Conservation (phyloP, 2,329 filamentous ascomycete genomes). For the Colletotrichum sp. region DNA sequence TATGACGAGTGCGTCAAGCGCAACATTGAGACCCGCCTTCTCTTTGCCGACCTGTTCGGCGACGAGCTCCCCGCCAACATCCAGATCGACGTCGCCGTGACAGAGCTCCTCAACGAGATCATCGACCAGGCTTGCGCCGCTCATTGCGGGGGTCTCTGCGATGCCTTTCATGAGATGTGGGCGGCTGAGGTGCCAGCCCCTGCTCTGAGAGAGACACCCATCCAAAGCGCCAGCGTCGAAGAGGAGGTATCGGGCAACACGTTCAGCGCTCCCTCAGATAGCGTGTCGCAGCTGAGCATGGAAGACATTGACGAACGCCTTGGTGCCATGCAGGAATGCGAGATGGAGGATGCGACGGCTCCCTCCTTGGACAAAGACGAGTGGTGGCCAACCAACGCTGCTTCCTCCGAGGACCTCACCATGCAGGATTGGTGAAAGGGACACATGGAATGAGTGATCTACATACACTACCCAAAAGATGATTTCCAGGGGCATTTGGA, state of each 20-base stretch:
- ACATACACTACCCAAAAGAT: not conserved
- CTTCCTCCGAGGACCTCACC: not conserved
- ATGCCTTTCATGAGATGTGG: not conserved
- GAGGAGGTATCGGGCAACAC: not conserved
- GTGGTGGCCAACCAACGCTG: too few relatives aligned
- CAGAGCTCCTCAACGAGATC: not conserved
- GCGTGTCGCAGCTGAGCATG: not conserved
- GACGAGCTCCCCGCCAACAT: conserved; percentile 9
- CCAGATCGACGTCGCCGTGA: not conserved
- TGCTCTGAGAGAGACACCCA: not conserved
- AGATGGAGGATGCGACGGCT: not conserved
- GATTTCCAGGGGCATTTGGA: not conserved
- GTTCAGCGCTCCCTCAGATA: not conserved
- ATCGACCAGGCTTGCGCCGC: not conserved
- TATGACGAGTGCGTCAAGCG: not conserved
- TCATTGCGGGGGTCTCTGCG: not conserved
- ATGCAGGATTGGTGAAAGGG: not conserved
- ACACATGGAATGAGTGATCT: not conserved
- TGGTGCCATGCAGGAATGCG: not conserved
- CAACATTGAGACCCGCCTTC: not conserved
- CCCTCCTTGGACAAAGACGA: not conserved
- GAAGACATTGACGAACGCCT: not conserved
- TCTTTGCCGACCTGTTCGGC: conserved; percentile 12
- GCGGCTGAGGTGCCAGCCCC: accelerated
- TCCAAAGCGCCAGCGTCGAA: too few relatives aligned